These are phyloP conservation scores for Ceratocystis colombiana DNA, from an alignment of 2,329 filamentous ascomycete genomes.

Conservation along the genomic window DNA sequence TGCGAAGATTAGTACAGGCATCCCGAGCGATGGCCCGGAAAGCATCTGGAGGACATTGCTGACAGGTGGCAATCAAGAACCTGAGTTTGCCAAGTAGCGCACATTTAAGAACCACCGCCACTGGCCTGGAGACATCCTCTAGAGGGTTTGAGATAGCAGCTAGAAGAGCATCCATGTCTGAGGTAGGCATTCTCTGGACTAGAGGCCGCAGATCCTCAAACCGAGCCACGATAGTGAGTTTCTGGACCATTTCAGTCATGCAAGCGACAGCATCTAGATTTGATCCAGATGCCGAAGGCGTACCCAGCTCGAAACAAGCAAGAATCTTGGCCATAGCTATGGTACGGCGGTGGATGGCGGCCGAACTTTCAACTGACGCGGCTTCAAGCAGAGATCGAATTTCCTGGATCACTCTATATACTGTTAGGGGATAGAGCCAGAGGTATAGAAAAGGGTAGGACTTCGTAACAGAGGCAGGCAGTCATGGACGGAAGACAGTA, in stretches of 20 bases:
- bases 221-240: slow-evolving; percentile 19
- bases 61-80: slow-evolving; percentile 40
- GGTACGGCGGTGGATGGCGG: slow-evolving; percentile 36
- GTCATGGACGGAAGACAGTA: too few species aligned
- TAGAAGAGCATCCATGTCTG: slow-evolving; percentile 19
- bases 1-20: slow-evolving; percentile 17
- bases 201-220: slow-evolving; percentile 25
- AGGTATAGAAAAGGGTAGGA: too few species aligned
- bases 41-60: slow-evolving; percentile 33
- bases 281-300: background rate
- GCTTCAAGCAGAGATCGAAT: slow-evolving; percentile 32
- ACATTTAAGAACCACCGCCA: slow-evolving; percentile 22
- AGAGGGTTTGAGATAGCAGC: slow-evolving; percentile 34
- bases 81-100: slow-evolving; percentile 14
- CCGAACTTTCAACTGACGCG: slow-evolving; percentile 30
- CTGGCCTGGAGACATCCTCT: slow-evolving; percentile 33
- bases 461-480: too few species aligned
- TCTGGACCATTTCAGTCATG: slow-evolving; percentile 24
- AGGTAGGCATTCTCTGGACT: slow-evolving; percentile 19
- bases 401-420: slow-evolving; percentile 28
- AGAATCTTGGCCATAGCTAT: slow-evolving; percentile 35
- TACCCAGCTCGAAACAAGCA: slow-evolving; percentile 33
- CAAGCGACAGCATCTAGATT: slow-evolving; percentile 11
- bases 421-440: background rate
- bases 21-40: slow-evolving; percentile 34